Conservation (phyloP, 2,329 filamentous ascomycete genomes). For the Sclerotinia spermophila region DNA sequence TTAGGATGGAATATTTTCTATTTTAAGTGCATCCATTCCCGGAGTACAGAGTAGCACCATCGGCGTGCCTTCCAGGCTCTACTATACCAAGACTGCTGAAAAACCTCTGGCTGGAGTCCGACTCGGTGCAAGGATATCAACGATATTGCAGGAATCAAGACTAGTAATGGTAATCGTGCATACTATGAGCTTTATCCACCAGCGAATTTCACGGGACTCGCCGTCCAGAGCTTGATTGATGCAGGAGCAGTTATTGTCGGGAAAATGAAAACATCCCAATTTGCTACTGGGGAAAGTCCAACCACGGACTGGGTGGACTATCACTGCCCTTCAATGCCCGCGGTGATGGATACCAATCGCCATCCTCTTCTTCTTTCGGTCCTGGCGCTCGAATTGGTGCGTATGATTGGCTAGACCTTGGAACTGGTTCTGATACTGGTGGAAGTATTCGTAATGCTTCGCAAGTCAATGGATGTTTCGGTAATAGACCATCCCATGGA, state of each 20-base stretch:
- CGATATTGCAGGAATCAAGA: conserved; percentile 54
- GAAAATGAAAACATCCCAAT: conserved; percentile 50
- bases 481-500: conserved; percentile 46
- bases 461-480: conserved; percentile 47
- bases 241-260: conserved; percentile 55
- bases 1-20: conserved; percentile 41
- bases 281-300: conserved; percentile 41
- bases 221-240: conserved; percentile 54
- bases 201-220: conserved; percentile 45
- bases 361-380: conserved; percentile 47
- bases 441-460: conserved; percentile 48
- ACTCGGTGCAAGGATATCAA: conserved; percentile 60
- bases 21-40: conserved; percentile 43
- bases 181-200: conserved; percentile 52
- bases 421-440: conserved; percentile 47
- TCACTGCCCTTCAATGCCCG: conserved; percentile 41
- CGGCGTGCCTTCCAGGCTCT: conserved; percentile 58
- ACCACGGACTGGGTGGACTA: conserved; percentile 49
- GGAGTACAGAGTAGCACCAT: conserved; percentile 43
- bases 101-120: conserved; percentile 59
- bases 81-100: conserved; percentile 50
- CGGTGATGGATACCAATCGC: conserved; percentile 47
- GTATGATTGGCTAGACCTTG: conserved; percentile 49
- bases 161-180: conserved; percentile 54
- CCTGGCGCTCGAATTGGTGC: conserved; percentile 44